phyloP scores from a whole-genome alignment of 2,329 filamentous ascomycete species.

The Aspergillus ochraceoroseus region DNA sequence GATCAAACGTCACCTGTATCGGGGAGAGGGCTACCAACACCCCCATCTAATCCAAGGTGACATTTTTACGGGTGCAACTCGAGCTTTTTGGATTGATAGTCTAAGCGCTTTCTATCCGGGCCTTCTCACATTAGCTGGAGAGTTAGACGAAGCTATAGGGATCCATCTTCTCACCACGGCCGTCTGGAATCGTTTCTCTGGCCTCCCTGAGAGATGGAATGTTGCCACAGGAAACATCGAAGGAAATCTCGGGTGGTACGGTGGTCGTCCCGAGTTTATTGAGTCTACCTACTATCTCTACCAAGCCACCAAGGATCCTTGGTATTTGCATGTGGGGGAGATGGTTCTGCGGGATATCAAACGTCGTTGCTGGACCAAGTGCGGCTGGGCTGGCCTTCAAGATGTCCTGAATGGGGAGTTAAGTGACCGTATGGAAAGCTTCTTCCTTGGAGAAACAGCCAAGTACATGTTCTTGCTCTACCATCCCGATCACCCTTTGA shows the following conservation, averaged over 20 bases:
- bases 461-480: slow-evolving; percentile 95
- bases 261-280: slow-evolving; percentile 90
- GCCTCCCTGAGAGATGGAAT: slow-evolving; percentile 90
- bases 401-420: slow-evolving; percentile 78
- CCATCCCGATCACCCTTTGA: slow-evolving; percentile 78
- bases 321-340: slow-evolving; percentile 93
- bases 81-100: slow-evolving; percentile 93
- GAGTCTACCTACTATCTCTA: slow-evolving; percentile 97
- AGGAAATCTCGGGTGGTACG: slow-evolving; percentile 87
- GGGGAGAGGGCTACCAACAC: slow-evolving; percentile 66
- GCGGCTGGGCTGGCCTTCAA: slow-evolving; percentile 88
- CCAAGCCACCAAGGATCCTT: slow-evolving; percentile 84
- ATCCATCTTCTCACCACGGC: slow-evolving; percentile 88
- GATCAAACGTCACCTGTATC: slow-evolving; percentile 88
- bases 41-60: slow-evolving; percentile 93
- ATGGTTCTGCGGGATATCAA: slow-evolving; percentile 90
- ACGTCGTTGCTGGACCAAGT: slow-evolving; percentile 79
- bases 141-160: slow-evolving; percentile 84
- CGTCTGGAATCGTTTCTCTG: slow-evolving; percentile 91
- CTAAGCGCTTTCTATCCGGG: slow-evolving; percentile 93
- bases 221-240: slow-evolving; percentile 78
- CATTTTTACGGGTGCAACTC: slow-evolving; percentile 76
- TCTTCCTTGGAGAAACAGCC: slow-evolving; percentile 92
- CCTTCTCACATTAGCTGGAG: slow-evolving; percentile 75
- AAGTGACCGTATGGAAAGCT: slow-evolving; percentile 96